Evolutionary conservation across 805 yeast species (phyloP).

Genomic region (Sungouiozyma ichnusensis): DNA sequence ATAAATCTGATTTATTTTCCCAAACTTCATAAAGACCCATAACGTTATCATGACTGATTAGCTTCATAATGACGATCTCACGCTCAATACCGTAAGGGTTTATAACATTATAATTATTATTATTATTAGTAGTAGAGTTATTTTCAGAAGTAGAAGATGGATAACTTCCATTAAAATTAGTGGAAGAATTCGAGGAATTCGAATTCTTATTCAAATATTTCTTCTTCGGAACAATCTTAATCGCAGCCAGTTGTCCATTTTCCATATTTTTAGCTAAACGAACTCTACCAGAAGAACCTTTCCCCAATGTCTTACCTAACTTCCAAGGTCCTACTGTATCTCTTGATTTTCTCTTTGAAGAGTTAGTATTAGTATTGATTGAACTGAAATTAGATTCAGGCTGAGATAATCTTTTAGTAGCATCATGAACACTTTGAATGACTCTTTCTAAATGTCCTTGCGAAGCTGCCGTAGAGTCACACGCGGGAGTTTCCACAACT

Average conservation of each 20-base stretch:
- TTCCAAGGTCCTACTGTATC: slow-evolving; percentile 72
- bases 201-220: slow-evolving; percentile 26
- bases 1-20: slow-evolving; percentile 90
- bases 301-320: slow-evolving; percentile 66
- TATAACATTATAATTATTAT: slow-evolving; percentile 10
- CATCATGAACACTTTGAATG: slow-evolving; percentile 27
- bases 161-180: slow-evolving; percentile 8
- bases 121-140: slow-evolving; percentile 6
- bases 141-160: slow-evolving; percentile 8
- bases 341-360: slow-evolving; percentile 24
- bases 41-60: slow-evolving; percentile 87
- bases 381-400: slow-evolving; percentile 19
- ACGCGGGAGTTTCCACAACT: background rate
- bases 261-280: slow-evolving; percentile 57
- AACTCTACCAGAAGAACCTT: slow-evolving; percentile 78
- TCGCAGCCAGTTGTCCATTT: slow-evolving; percentile 72
- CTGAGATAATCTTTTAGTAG: slow-evolving; percentile 27
- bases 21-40: slow-evolving; percentile 92
- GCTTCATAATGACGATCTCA: slow-evolving; percentile 94
- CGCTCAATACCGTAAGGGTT: slow-evolving; percentile 90
- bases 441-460: slow-evolving; percentile 20
- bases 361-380: slow-evolving; percentile 11
- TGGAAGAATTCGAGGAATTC: slow-evolving; percentile 2
- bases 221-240: slow-evolving; percentile 66
- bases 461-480: background rate